These are phyloP conservation scores for Litsea cubeba DNA, from an alignment of 164 flowering plant genomes.

Conservation along the genomic window DNA sequence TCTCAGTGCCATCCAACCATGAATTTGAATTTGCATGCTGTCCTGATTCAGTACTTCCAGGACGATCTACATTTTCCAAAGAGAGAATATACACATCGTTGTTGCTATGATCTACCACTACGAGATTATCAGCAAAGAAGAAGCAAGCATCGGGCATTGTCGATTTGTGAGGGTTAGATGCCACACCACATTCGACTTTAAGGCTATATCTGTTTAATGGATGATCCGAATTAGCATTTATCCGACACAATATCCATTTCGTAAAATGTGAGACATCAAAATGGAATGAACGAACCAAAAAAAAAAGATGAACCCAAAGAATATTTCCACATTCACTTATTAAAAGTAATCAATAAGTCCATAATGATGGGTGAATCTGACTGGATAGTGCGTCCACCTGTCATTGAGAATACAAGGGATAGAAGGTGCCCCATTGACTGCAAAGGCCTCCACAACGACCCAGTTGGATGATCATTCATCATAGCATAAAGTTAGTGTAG, in stretches of 20 bases:
- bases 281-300: not conserved
- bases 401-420: not conserved
- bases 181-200: constrained; percentile 77
- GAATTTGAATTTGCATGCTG: constrained; percentile 18
- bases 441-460: not conserved
- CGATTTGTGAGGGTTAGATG: constrained; percentile 60
- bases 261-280: not conserved
- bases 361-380: not conserved
- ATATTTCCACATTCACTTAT: no score
- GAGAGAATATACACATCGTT: constrained; percentile 73
- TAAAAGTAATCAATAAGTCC: not conserved
- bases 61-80: constrained; percentile 27
- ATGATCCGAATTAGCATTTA: not conserved
- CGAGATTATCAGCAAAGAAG: constrained; percentile 86
- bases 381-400: not conserved
- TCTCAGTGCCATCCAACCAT: constrained; percentile 71
- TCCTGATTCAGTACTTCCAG: not conserved
- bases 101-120: constrained; percentile 67
- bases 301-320: no score
- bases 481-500: no score
- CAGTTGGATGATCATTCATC: not conserved
- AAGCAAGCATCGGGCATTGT: constrained; percentile 91
- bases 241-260: not conserved
- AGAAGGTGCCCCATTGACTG: not conserved
- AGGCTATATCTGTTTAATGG: constrained; percentile 60